These are phyloP conservation scores for Phytopythium helicoides DNA, from an alignment of 352 stramenopile genomes.

Conservation along the genomic window DNA sequence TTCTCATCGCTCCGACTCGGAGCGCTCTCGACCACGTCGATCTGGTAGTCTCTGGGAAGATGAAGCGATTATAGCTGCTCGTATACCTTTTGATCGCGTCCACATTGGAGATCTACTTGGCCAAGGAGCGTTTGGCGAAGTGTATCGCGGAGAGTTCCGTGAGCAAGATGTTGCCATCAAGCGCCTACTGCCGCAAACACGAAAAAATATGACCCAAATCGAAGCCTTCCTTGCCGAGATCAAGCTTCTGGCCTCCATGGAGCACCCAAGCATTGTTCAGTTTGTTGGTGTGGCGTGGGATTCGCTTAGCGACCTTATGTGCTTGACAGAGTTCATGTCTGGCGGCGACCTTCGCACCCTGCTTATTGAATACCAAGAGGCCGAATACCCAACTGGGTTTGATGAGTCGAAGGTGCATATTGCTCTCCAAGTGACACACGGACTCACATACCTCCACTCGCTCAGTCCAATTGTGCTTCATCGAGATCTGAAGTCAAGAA, in stretches of 20 bases:
- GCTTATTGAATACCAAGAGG: conserved; percentile 19
- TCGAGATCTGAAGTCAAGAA: conserved; percentile 64
- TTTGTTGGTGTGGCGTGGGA: conserved; percentile 60
- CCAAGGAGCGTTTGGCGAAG: conserved; percentile 32
- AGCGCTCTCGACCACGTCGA: conserved; percentile 6
- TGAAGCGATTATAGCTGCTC: conserved; percentile 29
- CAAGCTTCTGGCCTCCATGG: conserved; percentile 35
- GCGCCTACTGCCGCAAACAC: conserved; percentile 32
- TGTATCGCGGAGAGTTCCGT: conserved; percentile 33
- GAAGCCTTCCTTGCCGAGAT: conserved; percentile 42
- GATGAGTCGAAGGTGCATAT: conserved; percentile 31
- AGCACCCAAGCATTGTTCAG: conserved; percentile 46
- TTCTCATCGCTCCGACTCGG: conserved; percentile 1
- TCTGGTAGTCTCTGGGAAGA: conserved; percentile 26
- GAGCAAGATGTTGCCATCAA: conserved; percentile 40
- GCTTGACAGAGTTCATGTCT: conserved; percentile 52
- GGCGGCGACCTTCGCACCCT: conserved; percentile 40
- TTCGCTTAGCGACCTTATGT: conserved; percentile 41
- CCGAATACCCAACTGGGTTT: conserved; percentile 17
- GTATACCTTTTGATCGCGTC: conserved; percentile 35
- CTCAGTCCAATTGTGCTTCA: conserved; percentile 32
- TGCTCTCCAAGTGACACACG: conserved; percentile 27
- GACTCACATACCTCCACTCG: conserved; percentile 34
- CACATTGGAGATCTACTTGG: conserved; percentile 25
- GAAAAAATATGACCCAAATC: conserved; percentile 37